These are phyloP conservation scores for Grosmannia serpens DNA, from an alignment of 2,329 filamentous ascomycete species.

Conservation along the genomic window DNA sequence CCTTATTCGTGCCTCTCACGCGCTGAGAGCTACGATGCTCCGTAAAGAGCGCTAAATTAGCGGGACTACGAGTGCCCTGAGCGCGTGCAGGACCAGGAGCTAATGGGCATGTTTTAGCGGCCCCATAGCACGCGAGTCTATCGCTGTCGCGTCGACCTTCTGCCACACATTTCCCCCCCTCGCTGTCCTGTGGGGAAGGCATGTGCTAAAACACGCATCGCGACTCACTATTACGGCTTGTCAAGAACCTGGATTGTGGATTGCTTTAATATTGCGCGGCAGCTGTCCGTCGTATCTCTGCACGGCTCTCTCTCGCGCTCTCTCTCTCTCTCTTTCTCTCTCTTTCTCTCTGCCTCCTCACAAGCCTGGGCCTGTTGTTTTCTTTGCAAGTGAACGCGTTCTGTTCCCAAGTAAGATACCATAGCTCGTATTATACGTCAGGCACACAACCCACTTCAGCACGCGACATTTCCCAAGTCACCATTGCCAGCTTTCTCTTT, in stretches of 20 bases:
- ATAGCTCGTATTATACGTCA: too few relatives aligned
- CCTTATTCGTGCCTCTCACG: background rate
- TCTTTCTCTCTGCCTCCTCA: background rate
- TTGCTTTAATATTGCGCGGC: background rate
- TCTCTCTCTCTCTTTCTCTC: background rate
- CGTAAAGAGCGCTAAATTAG: background rate
- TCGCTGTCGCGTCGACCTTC: background rate
- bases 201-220: conserved; percentile 2
- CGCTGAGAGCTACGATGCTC: background rate
- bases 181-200: background rate
- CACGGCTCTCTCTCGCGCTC: background rate
- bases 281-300: background rate
- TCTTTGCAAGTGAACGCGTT: background rate
- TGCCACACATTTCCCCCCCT: background rate
- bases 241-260: background rate
- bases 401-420: too few relatives aligned
- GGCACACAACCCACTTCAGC: too few relatives aligned
- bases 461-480: too few relatives aligned
- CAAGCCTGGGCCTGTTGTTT: too few relatives aligned
- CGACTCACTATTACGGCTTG: background rate
- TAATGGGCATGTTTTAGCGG: background rate
- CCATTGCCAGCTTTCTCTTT: background rate
- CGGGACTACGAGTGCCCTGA: background rate
- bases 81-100: background rate
- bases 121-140: background rate